Evolutionary conservation across 805 yeast species (phyloP).

Genomic region (Ascoidea rubescens): DNA sequence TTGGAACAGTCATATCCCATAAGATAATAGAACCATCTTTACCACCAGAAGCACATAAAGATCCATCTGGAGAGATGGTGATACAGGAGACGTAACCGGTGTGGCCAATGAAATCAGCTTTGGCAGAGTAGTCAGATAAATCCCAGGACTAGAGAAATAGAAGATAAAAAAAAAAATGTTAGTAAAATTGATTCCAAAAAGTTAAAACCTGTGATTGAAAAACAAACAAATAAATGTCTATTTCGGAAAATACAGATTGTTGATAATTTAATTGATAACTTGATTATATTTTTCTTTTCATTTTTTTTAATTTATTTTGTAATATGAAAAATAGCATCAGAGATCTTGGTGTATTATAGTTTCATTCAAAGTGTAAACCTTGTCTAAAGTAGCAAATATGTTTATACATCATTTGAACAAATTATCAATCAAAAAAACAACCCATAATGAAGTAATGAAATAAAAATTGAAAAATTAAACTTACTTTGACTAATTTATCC

Average conservation of each 20-base stretch:
- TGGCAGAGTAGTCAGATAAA: constrained; percentile 65
- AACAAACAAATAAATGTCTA: background rate
- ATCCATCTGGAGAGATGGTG: constrained; percentile 99
- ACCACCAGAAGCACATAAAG: constrained; percentile 98
- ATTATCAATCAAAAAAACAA: constrained; percentile 28
- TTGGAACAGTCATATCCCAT: constrained; percentile 87
- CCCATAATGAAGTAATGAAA: constrained; percentile 30
- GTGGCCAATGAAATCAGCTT: constrained; percentile 98
- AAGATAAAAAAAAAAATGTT: constrained; percentile 18
- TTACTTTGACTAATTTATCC: constrained; percentile 98
- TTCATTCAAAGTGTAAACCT: constrained; percentile 66
- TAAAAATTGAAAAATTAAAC: constrained; percentile 24
- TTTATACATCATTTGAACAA: constrained; percentile 10
- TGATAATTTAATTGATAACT: no score
- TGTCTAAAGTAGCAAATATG: constrained; percentile 99
- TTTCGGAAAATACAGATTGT: no score
- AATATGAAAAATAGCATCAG: constrained; percentile 39
- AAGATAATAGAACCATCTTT: constrained; percentile 97
- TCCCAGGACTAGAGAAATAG: constrained; percentile 71
- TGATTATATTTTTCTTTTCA: no score
- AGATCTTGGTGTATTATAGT: constrained; percentile 97
- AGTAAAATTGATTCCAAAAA: constrained; percentile 20
- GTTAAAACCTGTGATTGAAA: background rate
- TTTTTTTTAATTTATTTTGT: no score
- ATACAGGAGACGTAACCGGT: constrained; percentile 95